These are phyloP conservation scores for Cicer bijugum DNA, from an alignment of 306 rosid species.

Conservation along the genomic window DNA sequence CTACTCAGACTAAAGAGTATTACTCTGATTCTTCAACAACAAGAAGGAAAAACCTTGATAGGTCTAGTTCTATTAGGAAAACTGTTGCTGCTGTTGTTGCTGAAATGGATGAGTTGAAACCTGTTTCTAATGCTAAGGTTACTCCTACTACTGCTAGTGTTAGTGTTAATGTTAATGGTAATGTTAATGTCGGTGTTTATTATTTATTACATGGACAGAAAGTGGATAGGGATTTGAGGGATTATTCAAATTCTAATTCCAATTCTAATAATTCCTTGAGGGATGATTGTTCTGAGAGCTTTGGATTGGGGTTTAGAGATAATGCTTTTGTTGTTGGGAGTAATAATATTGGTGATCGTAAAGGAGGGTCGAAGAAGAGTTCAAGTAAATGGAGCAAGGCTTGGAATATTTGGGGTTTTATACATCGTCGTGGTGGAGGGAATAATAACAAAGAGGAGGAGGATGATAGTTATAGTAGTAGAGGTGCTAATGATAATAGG, in stretches of 20 bases:
- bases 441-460: slow-evolving; percentile 79
- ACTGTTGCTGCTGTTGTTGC: slow-evolving; percentile 96
- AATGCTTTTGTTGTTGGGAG: slow-evolving; percentile 54
- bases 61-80: slow-evolving; percentile 87
- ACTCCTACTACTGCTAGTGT: slow-evolving; percentile 64
- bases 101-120: slow-evolving; percentile 83
- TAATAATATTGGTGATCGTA: slow-evolving; percentile 62
- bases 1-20: slow-evolving; percentile 81
- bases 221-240: slow-evolving; percentile 65
- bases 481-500: slow-evolving; percentile 64
- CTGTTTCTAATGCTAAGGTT: slow-evolving; percentile 62
- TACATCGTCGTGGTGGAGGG: slow-evolving; percentile 59
- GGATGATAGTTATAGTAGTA: slow-evolving; percentile 66
- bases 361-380: slow-evolving; percentile 77
- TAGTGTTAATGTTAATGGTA: slow-evolving; percentile 62
- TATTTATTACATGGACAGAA: slow-evolving; percentile 59
- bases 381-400: slow-evolving; percentile 83
- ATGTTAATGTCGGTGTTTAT: slow-evolving; percentile 58
- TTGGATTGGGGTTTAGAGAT: slow-evolving; percentile 65
- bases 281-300: slow-evolving; percentile 77
- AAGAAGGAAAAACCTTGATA: slow-evolving; percentile 85
- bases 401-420: slow-evolving; percentile 88
- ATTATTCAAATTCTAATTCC: slow-evolving; percentile 62
- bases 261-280: slow-evolving; percentile 72
- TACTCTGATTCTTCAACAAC: slow-evolving; percentile 77